Evolutionary conservation across 495 filamentous ascomycete genomes (phyloP).

Genomic region (Neurospora sp.): DNA sequence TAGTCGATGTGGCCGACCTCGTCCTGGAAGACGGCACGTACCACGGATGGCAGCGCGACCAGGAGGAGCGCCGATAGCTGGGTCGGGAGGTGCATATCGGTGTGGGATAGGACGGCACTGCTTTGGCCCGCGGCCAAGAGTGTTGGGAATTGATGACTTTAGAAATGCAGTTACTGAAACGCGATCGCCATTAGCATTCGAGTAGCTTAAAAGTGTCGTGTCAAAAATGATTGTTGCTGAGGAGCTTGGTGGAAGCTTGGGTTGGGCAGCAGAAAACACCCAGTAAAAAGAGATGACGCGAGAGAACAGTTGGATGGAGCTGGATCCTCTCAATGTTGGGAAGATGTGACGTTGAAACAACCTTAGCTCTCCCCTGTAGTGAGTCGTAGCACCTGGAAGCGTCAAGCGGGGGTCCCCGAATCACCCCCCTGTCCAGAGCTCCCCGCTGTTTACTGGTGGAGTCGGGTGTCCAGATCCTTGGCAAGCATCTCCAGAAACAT

Average conservation of each 20-base stretch:
- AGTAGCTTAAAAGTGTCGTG: neutral
- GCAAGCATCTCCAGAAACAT: neutral
- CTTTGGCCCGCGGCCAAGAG: neutral
- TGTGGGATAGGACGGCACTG: neutral
- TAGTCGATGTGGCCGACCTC: conserved; percentile 90
- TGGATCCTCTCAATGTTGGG: neutral
- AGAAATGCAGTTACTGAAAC: neutral
- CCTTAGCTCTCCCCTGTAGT: neutral
- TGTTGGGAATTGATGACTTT: neutral
- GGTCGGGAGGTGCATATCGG: neutral
- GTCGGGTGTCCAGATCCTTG: neutral
- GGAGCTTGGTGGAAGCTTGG: neutral
- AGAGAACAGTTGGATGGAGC: neutral
- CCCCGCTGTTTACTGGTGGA: neutral
- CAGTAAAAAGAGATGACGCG: neutral
- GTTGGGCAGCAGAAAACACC: neutral
- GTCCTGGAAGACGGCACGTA: conserved; percentile 69
- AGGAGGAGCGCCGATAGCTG: conserved; percentile 13
- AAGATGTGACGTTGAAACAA: neutral
- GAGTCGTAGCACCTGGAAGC: neutral
- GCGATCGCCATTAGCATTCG: neutral
- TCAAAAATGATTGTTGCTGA: neutral
- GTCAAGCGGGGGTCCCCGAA: neutral
- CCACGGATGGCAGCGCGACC: conserved; percentile 29
- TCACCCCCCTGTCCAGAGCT: neutral